Evolutionary conservation across 805 yeast genomes (phyloP), one percentile per base, ranked within the genome.

Genomic region (Candida ovalis): DNA sequence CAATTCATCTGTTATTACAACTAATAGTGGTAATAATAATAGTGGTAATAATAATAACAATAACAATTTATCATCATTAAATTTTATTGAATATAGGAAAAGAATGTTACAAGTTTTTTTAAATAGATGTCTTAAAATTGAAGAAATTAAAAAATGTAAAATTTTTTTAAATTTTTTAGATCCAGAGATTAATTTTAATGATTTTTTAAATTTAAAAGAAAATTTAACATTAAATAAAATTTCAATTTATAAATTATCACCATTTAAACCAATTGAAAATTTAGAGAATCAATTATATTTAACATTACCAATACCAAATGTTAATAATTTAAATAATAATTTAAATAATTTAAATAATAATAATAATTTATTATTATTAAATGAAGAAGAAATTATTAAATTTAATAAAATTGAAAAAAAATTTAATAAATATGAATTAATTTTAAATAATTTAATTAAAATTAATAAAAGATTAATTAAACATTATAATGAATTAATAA

Each of bases 121-220:
- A 48, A 87, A 87, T 60, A 75, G 90, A 51, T 92, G 98, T 63
- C 58, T 80, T 45, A 65, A 69, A 9, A 81, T 83, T 42, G 70
- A 72, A 1, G 78, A 75, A 53, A 74, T 94, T 21, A 68, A 81
- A 36, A 73, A 74, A 23, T 78, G 83, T 53, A 74, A 75, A 18
- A 81, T 86, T 21, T 88, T 90, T 59, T 76, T 81, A 37, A 81
- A 84, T 60, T 94, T 94, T 60, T 66, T 94, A 48, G 94, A 90
- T 61, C 96, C 98, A 6, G 85, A 85, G 51, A 80, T 88, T 12
- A 78, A 80, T 55, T 94, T 97, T 92, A 73, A 77, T 22, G 96
- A 91, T 60, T 96, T 81, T 2, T 59, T 84, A 43, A 69, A 67
- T 41, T 63, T 78, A 2, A 82, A 84, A 13, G 84, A 82, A 2